These are phyloP conservation scores for Fomitopsis schrenkii DNA, from an alignment of 1,284 basidiomycete species.

Conservation along the genomic window DNA sequence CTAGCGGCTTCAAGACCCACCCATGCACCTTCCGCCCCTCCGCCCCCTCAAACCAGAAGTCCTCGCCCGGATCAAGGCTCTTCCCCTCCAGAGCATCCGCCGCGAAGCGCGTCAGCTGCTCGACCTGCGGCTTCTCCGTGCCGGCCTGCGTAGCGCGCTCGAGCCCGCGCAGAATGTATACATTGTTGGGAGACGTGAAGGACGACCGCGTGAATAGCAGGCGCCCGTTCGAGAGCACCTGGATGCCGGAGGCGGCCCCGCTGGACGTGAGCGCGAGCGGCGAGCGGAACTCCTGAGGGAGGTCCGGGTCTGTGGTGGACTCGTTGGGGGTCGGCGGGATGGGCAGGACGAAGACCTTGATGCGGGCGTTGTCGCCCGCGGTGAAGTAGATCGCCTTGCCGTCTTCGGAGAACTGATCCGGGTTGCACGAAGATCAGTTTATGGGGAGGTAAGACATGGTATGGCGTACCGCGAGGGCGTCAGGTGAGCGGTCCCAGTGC, in stretches of 20 bases:
- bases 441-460: neutral
- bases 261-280: slow-evolving; percentile 58
- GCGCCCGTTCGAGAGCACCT: slow-evolving; percentile 53
- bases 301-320: slow-evolving; percentile 45
- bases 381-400: slow-evolving; percentile 69
- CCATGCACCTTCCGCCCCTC: slow-evolving; percentile 72
- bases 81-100: slow-evolving; percentile 52
- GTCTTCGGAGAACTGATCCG: slow-evolving; percentile 64
- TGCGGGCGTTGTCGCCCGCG: slow-evolving; percentile 70
- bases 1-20: slow-evolving; percentile 77
- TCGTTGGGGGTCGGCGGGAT: slow-evolving; percentile 56
- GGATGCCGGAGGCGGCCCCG: slow-evolving; percentile 56
- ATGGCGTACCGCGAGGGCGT: slow-evolving; percentile 47
- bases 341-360: slow-evolving; percentile 69
- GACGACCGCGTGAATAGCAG: slow-evolving; percentile 68
- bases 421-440: neutral
- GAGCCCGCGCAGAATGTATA: slow-evolving; percentile 55
- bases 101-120: slow-evolving; percentile 62
- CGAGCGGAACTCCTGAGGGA: slow-evolving; percentile 42
- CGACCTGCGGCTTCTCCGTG: slow-evolving; percentile 30
- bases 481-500: slow-evolving; percentile 80
- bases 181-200: slow-evolving; percentile 70
- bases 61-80: slow-evolving; percentile 57
- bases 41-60: slow-evolving; percentile 86
- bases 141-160: slow-evolving; percentile 14